Base-by-base conservation (phyloP, 108 stramenopile species). In the Conticribra weissflogii region DNA sequence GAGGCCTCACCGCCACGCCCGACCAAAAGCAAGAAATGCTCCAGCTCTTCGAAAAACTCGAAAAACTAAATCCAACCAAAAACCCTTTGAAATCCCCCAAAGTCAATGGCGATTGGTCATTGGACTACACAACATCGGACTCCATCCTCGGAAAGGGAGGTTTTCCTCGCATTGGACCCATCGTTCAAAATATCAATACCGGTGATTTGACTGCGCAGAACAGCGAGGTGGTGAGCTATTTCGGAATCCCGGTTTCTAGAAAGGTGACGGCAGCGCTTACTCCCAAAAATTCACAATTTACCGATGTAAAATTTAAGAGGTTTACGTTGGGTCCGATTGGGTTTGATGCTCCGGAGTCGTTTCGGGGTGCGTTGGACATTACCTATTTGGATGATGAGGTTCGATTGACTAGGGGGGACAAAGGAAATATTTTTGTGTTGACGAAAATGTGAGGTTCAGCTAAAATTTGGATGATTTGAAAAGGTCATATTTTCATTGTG, bases 351-450 rank as follows among this genome's bases (percentile, higher is more conserved):
- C 85, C 85, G 2, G 80, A 83, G 14, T 36, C 56, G 5, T 86
- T 86, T 71, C 53, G 69, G 24, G 85, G 85, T 2, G 66, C 54
- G 45, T 65, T 86, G 53, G 74, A 82, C 69, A 59, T 83, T 24
- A 86, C 82, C 0, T 83, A 86, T 65, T 72, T 86, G 59, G 85
- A 86, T 64, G 70, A 86, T n/a, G 82, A 86, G 16, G 24, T 83
- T 28, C 53, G 85, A 19, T 60, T 86, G 36, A 76, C 82, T 0
- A 36, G 85, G 49, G 85, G 85, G 0, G 85, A 86, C 63, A 83
- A 83, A 34, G 85, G 85, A 2, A 86, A 86, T 64, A 82, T 82
- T 34, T 86, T 86, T 54, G 78, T 86, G 3, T 70, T 86, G 34
- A 84, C 83, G 44, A 53, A 77, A 51, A 81, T 81, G 79, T 66